Base-by-base conservation (phyloP, 495 filamentous ascomycete genomes). In the Aspergillus diversus region DNA sequence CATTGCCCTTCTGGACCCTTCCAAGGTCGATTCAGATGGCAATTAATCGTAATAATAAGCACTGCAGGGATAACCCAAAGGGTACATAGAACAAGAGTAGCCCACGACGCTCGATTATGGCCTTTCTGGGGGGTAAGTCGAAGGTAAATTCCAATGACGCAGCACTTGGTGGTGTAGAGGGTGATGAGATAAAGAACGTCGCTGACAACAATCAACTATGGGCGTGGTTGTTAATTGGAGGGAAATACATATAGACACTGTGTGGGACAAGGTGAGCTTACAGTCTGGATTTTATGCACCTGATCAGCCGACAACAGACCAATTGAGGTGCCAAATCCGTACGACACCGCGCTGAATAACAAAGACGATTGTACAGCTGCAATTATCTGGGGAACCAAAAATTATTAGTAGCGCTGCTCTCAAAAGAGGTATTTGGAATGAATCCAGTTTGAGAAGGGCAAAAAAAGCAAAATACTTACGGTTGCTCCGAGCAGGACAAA, bases 141-240 rank as follows among this genome's bases (percentile, higher is more conserved):
- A n/a, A 81, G 71, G 51, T 80, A 79, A 33, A 84, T 78, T 13
- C 76, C 74, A 11, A 77, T 64, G 33, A 80, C 77, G 33, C 79
- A 81, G 68, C 72, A 78, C 71, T 84, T 84, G 33, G 78, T 77
- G 43, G 81, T 68, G 54, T 76, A 82, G 7, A 82, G 63, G 8
- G 73, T 73, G 16, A 81, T 55, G 47, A 84, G 63, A 53, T 77
- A 79, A 59, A 84, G 69, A n/a, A 78, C 66, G 50, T 82, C 77
- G 66, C 72, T 74, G 57, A 69, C 66, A 57, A 73, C 71, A 43
- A 76, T 64, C 47, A 74, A 66, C 80, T 82, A 35, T 7, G 32
- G 48, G 47, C 5, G 21, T 6, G 16, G 4, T 21, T 27, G 5
- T 7, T 50, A 4, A 50, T n/a, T 17, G 16, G 27, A 31, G 3